These are phyloP conservation scores for Drosera capensis DNA, from an alignment of 148 eudicot genomes.

Conservation along the genomic window DNA sequence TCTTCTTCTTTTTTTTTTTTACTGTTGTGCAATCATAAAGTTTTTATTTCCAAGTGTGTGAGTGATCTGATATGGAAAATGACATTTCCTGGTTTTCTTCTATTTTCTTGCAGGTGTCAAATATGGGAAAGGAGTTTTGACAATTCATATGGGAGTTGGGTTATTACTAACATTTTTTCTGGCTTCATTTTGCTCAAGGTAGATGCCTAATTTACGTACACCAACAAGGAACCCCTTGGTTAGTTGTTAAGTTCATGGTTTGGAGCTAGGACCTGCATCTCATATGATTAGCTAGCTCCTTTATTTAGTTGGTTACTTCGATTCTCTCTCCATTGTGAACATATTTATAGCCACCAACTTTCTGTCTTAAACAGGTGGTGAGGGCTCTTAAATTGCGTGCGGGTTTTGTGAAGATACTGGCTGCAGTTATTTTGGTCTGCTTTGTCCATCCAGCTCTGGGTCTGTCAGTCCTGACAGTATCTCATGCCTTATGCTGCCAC, in stretches of 20 bases:
- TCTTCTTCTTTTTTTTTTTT: too few species aligned
- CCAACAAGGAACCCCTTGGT: not conserved
- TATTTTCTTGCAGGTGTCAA: constrained; percentile 50
- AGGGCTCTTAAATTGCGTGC: constrained; percentile 48
- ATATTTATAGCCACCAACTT: not conserved
- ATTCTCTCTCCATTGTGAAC: too few species aligned
- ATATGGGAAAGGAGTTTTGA: constrained; percentile 34
- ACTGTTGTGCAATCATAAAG: too few species aligned
- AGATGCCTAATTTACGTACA: constrained; percentile 11
- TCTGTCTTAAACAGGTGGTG: constrained; percentile 37
- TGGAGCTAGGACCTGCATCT: not conserved
- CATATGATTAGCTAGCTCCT: too few species aligned
- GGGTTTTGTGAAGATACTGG: constrained; percentile 32
- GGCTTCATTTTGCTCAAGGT: constrained; percentile 58
- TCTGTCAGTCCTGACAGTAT: constrained; percentile 43
- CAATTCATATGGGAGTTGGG: constrained; percentile 31
- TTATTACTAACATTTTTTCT: constrained; percentile 34
- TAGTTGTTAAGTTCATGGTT: not conserved
- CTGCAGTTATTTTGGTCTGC: constrained; percentile 50
- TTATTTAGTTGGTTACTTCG: too few species aligned
- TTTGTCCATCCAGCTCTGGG: constrained; percentile 90
- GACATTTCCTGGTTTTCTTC: not conserved
- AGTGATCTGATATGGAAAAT: constrained; percentile 5
- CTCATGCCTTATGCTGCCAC: constrained; percentile 70
- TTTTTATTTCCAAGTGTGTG: not conserved